Conservation (phyloP, 1,284 basidiomycete genomes). For the Pascua sp. region DNA sequence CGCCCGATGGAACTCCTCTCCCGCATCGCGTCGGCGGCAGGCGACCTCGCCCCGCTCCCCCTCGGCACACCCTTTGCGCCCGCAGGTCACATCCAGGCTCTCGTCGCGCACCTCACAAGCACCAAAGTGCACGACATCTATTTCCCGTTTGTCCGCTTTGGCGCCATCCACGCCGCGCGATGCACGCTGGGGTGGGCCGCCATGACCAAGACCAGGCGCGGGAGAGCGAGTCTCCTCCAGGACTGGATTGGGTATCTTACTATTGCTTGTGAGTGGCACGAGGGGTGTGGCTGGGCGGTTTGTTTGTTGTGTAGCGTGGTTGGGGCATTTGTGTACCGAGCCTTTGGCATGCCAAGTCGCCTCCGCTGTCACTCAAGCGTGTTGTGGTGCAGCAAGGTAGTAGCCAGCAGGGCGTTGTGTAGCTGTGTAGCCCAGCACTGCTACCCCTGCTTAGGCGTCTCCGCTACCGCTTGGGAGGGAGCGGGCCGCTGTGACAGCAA, state of each 20-base stretch:
- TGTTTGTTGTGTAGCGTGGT: background rate
- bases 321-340: background rate
- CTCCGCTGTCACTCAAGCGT: too few relatives aligned
- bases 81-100: slow-evolving; percentile 10
- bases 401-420: too few relatives aligned
- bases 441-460: too few relatives aligned
- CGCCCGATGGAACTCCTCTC: background rate
- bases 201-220: slow-evolving; percentile 24
- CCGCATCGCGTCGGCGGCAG: background rate
- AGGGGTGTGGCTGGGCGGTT: too few relatives aligned
- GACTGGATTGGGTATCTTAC: slow-evolving; percentile 41
- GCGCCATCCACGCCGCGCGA: slow-evolving; percentile 36
- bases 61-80: background rate
- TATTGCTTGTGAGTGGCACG: slow-evolving; percentile 35
- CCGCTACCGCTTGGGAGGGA: too few relatives aligned
- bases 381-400: too few relatives aligned
- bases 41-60: background rate
- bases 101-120: slow-evolving; percentile 31
- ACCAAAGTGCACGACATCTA: slow-evolving; percentile 32
- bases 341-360: too few relatives aligned
- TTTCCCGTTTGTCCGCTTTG: slow-evolving; percentile 34
- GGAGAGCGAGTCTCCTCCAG: slow-evolving; percentile 25
- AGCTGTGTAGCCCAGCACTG: too few relatives aligned
- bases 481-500: too few relatives aligned
- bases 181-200: slow-evolving; percentile 35